Base-by-base conservation (phyloP, 75 land plant genomes). In the Ceratopteris richardii region DNA sequence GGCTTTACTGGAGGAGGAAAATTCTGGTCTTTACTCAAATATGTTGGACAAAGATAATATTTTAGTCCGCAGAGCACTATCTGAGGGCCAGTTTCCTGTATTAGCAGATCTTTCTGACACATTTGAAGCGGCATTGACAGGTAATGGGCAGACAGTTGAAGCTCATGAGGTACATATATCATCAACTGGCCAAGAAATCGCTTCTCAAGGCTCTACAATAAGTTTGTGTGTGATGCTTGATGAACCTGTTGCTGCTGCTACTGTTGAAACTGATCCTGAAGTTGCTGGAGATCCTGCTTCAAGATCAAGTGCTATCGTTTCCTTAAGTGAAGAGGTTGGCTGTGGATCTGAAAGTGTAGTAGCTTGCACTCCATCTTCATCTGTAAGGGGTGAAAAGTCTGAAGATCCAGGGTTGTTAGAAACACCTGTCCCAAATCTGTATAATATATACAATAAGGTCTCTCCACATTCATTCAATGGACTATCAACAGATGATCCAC, bases 61-160 rank as follows among this genome's bases (percentile, higher is more conserved):
- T 21, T 28, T 42, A 55, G 56, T 84, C 27, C 75, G 65, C 9
- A 66, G 78, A 44, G 59, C 73, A 25, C 44, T 67, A 9, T 82
- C 89, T 17, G 90, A 82, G 25, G 79, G 81, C 5, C 64, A 80
- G 43, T 61, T 66, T 27, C 70, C 82, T 5, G 47, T 54, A 24
- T 41, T 66, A n/a, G 39, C 63, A 11, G 65, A 70, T 67, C 73
- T 81, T 51, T 80, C 94, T 23, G 80, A 81, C 29, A 76, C 81
- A 19, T 68, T 88, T 31, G 85, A 81, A 70, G 79, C 85, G 19
- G 77, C 78, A 9, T 84, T 88, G 94, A 81, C 77, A 4, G 94
- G 94, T 44, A 74, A 84, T 54, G 70, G 64, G 13, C 62, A 54
- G 11, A 22, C 64, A 29, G 22, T 60, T 43, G 69, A 52, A 67